Conservation (phyloP, 179 eudicot genomes). For the Spinacia oleracea region DNA sequence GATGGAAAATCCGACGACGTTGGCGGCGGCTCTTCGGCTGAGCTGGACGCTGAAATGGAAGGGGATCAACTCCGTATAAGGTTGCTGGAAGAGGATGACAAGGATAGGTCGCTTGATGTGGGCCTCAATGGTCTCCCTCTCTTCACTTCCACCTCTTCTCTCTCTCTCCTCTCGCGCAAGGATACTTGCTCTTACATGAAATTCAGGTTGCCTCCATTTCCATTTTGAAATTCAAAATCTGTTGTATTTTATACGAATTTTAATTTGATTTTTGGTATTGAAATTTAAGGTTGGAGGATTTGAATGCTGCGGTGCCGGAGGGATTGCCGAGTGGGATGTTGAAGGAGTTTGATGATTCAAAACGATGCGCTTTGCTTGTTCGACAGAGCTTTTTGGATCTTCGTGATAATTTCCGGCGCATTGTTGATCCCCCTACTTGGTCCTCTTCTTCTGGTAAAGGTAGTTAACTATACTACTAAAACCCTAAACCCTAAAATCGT, state of each 20-base stretch:
- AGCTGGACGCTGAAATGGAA: constrained; percentile 33
- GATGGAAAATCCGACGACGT: constrained; percentile 27
- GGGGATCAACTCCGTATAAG: constrained; percentile 42
- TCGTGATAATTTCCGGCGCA: constrained; percentile 82
- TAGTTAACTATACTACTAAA: constrained; percentile 24
- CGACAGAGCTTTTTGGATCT: constrained; percentile 80
- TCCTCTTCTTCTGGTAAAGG: constrained; percentile 50
- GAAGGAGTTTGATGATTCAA: constrained; percentile 78
- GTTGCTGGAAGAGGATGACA: constrained; percentile 58
- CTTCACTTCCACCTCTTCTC: constrained; percentile 48
- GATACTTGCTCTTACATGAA: constrained; percentile 62
- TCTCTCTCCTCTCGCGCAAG: constrained; percentile 53
- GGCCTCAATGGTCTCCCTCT: constrained; percentile 72
- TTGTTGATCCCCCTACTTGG: constrained; percentile 76
- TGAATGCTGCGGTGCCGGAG: constrained; percentile 66
- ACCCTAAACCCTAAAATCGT: neutral
- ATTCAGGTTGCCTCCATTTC: constrained; percentile 42
- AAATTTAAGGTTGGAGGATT: constrained; percentile 51
- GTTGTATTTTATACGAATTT: neutral
- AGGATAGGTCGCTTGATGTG: constrained; percentile 62
- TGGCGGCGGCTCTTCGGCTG: constrained; percentile 25
- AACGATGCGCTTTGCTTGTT: constrained; percentile 64
- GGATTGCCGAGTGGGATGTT: constrained; percentile 79
- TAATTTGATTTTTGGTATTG: neutral
- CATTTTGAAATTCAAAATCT: neutral